Base-by-base conservation (phyloP, 1,284 basidiomycete genomes). In the Cutaneotrichosporon dermatis region DNA sequence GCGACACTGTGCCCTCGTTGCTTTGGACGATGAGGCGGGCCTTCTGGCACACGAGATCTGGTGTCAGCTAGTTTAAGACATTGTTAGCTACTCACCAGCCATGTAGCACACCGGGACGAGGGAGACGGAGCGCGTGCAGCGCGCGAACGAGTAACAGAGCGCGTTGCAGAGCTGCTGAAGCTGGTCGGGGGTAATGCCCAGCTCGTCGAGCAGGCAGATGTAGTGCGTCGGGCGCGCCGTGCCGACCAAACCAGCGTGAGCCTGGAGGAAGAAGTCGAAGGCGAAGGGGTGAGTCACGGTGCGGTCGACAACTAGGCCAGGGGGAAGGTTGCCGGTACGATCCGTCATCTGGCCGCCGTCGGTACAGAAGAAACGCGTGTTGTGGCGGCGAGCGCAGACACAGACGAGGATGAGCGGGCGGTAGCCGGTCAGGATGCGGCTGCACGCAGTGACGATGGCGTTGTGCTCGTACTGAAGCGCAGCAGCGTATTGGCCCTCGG, bases 21-120 rank as follows among this genome's bases (percentile, higher is more conserved):
- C 70, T 69, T 54, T 72, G 68, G 16, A 74, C 69, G 51, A 74
- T 69, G 46, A 73, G 67, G 42, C 74, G 63, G 12, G 72, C 74
- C 61, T 75, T 75, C 57, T 73, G 72, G 57, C 72, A 74, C 25
- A 74, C 72, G 42, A 75, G 70, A 53, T 75, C 73, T 75, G 59
- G 8, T 13, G 58, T 59, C 3, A 60, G 61, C 25, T 25, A 25
- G 25, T 48, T 25, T 25, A 25, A 8, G 10, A 0, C n/a, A 34
- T 67, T n/a, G 6, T 12, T 6, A 25, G 25, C 6, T 12, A 43
- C 45, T 66, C 68, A 74, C 79, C 78, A 37, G 79, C 77, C 56
- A 79, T 80, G 72, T 79, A 79, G 42, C 76, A 79, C n/a, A 77
- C 75, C 0, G 79, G 79, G 2, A 79, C 69, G 43, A 74, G 59